phyloP scores from a whole-genome alignment of 2,329 filamentous ascomycete species.

The Gaeumannomyces tritici region DNA sequence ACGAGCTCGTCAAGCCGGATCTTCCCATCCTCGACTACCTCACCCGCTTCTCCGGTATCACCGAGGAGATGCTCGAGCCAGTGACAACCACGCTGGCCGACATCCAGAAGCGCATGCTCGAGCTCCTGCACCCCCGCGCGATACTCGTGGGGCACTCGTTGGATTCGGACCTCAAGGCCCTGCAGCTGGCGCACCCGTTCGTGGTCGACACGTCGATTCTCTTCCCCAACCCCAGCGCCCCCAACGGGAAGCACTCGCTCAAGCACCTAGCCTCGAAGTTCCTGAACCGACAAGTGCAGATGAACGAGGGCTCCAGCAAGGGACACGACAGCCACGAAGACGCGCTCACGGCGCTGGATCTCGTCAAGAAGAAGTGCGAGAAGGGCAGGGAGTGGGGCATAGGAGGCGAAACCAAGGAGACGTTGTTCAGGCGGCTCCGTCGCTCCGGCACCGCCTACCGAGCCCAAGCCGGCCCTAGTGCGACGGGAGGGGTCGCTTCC shows the following conservation, averaged over 20 bases:
- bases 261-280: conserved; percentile 87
- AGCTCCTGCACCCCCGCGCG: conserved; percentile 60
- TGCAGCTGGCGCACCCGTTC: conserved; percentile 83
- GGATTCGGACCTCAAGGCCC: conserved; percentile 72
- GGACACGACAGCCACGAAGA: conserved; percentile 94
- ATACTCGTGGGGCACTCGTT: conserved; percentile 75
- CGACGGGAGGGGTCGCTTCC: conserved; percentile 42
- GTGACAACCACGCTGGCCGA: conserved; percentile 78
- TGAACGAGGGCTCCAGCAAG: conserved; percentile 49
- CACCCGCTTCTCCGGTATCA: conserved; percentile 88
- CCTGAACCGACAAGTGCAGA: conserved; percentile 79
- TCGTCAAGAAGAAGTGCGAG: conserved; percentile 93
- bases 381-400: conserved; percentile 82
- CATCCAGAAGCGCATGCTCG: conserved; percentile 68
- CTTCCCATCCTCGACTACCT: conserved; percentile 89
- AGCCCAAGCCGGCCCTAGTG: conserved; percentile 46
- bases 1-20: conserved; percentile 85
- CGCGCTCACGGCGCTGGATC: conserved; percentile 79
- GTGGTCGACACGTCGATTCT: conserved; percentile 86
- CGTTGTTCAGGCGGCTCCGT: conserved; percentile 75
- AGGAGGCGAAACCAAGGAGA: conserved; percentile 69
- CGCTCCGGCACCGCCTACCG: conserved; percentile 54
- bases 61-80: conserved; percentile 67
- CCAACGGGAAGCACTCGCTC: conserved; percentile 80
- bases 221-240: conserved; percentile 82